Conservation (phyloP, 306 rosid genomes). For the Abrus precatorius region DNA sequence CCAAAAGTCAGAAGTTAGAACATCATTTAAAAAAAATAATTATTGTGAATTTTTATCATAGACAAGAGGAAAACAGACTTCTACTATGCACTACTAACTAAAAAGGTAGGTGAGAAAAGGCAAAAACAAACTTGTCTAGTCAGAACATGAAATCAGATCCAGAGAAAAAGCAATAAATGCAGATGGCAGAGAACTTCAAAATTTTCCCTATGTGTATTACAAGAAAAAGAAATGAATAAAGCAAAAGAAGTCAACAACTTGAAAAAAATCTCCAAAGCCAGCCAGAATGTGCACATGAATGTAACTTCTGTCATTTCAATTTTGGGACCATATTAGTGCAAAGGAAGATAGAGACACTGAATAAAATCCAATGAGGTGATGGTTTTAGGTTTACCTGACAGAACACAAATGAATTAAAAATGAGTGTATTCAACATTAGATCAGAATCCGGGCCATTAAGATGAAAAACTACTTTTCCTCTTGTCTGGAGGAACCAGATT, state of each 20-base stretch:
- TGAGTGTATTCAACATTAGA: conserved; percentile 83
- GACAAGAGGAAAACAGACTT: conserved; percentile 32
- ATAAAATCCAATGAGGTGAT: conserved; percentile 29
- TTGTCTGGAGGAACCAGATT: conserved; percentile 91
- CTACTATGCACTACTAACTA: background rate
- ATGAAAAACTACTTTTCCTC: conserved; percentile 78
- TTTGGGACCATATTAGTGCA: conserved; percentile 10
- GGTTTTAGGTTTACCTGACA: conserved; percentile 79
- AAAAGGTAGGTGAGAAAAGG: conserved; percentile 5
- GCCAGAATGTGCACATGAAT: conserved; percentile 9
- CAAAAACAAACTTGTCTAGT: conserved; percentile 26
- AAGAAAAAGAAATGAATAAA: conserved; percentile 22
- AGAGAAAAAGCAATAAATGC: conserved; percentile 8
- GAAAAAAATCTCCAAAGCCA: background rate
- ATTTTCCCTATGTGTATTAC: background rate
- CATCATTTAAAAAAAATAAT: background rate
- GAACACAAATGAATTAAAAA: conserved; percentile 95
- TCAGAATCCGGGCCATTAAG: conserved; percentile 78
- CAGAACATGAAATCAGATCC: conserved; percentile 31
- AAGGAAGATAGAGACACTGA: background rate
- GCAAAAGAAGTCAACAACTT: conserved; percentile 4
- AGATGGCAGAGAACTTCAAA: conserved; percentile 4
- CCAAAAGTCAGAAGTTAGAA: background rate
- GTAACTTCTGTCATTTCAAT: conserved; percentile 25
- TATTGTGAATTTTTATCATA: conserved; percentile 1